These are phyloP conservation scores for Lichtheimia hyalospora DNA, from an alignment of 371 early-diverging fungal genomes.

Conservation along the genomic window DNA sequence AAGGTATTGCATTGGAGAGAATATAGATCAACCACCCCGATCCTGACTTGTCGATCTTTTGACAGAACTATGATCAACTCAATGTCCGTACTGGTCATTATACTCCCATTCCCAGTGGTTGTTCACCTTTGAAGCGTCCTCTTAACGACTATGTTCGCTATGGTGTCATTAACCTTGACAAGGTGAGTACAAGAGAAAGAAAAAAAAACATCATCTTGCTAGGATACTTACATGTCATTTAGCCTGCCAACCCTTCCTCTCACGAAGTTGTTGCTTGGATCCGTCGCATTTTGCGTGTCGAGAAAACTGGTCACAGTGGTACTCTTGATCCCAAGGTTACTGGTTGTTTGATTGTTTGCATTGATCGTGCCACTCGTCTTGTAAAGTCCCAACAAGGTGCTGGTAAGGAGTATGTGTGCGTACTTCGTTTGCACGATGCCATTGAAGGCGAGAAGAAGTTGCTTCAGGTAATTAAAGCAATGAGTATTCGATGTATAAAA, in stretches of 20 bases:
- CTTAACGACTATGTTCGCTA: slow-evolving; percentile 93
- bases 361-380: slow-evolving; percentile 98
- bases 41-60: slow-evolving; percentile 1
- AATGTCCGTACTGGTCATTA: slow-evolving; percentile 97
- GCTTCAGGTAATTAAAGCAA: slow-evolving; percentile 46
- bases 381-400: slow-evolving; percentile 99
- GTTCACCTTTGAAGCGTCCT: slow-evolving; percentile 94
- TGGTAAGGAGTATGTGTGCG: slow-evolving; percentile 99
- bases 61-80: slow-evolving; percentile 96
- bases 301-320: slow-evolving; percentile 99
- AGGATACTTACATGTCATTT: slow-evolving; percentile 27
- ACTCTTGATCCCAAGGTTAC: slow-evolving; percentile 99
- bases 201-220: no score
- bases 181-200: slow-evolving; percentile 21
- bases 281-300: slow-evolving; percentile 96
- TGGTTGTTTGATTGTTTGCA: slow-evolving; percentile 98
- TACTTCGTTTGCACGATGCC: slow-evolving; percentile 94
- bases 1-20: slow-evolving; percentile 59
- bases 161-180: slow-evolving; percentile 95
- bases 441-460: slow-evolving; percentile 89
- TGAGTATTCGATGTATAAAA: neutral
- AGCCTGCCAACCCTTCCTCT: slow-evolving; percentile 99
- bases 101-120: slow-evolving; percentile 96
- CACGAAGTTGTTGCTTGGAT: slow-evolving; percentile 99
- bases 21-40: no score